A percentile compares a stretch with the other conserved stretches of the same genome.
Conservation (phyloP, 139 green algal genomes). For the Chlamydomonas urium region DNA sequence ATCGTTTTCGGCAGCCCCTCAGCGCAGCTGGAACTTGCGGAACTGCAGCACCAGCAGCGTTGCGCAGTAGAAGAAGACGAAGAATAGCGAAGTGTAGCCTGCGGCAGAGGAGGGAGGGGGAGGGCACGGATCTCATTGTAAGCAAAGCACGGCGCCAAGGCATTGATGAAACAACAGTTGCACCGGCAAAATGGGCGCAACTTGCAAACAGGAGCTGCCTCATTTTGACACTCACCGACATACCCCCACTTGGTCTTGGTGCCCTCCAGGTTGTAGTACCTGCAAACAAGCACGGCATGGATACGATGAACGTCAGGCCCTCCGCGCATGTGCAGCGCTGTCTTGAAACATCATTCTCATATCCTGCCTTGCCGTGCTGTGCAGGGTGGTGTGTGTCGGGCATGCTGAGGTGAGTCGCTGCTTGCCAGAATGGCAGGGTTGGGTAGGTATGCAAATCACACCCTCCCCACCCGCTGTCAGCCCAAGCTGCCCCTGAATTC, state of each 20-base stretch:
- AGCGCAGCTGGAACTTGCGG: conserved; percentile 24
- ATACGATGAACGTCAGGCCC: conserved; percentile 16
- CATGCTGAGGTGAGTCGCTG: too few relatives aligned
- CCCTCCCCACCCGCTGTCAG: too few relatives aligned
- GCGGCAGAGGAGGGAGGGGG: not conserved
- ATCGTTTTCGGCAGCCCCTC: too few relatives aligned
- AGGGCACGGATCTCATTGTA: not conserved
- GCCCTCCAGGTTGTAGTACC: conserved; percentile 21
- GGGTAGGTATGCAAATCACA: too few relatives aligned
- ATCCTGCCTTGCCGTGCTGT: too few relatives aligned
- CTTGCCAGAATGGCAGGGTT: too few relatives aligned
- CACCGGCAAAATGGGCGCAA: not conserved
- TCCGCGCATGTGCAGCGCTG: too few relatives aligned
- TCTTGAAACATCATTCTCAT: too few relatives aligned
- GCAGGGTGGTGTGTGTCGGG: too few relatives aligned
- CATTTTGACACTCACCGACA: conserved; percentile 15
- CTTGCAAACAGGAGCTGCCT: not conserved
- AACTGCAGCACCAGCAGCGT: conserved; percentile 25
- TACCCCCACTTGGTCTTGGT: conserved; percentile 16
- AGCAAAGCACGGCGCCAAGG: not conserved
- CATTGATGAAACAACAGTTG: not conserved
- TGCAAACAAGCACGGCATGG: too few relatives aligned
- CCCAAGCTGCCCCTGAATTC: too few relatives aligned
- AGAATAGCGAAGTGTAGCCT: conserved; percentile 26
- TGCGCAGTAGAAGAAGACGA: conserved; percentile 35